Evolutionary conservation across 139 green algal species (phyloP).

Genomic region (Coelastrella sp.): DNA sequence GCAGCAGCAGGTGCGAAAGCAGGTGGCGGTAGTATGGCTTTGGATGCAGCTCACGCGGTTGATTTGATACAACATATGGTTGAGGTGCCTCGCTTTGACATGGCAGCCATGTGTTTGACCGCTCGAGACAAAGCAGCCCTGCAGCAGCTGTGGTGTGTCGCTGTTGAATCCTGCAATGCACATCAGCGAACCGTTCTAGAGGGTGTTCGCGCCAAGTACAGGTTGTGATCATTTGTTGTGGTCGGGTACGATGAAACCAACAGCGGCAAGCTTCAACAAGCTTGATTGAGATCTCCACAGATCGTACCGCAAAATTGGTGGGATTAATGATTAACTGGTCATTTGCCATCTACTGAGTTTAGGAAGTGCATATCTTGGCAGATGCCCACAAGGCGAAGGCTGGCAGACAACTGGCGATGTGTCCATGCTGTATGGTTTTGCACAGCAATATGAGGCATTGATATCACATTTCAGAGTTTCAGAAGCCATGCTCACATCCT

Average conservation of each 20-base stretch:
- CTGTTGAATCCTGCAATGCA: not conserved
- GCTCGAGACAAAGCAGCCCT: slow-evolving; percentile 49
- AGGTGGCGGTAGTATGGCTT: not conserved
- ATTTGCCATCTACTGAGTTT: no score
- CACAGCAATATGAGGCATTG: no score
- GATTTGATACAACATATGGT: slow-evolving; percentile 52
- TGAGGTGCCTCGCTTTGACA: slow-evolving; percentile 53
- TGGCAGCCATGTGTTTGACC: slow-evolving; percentile 61
- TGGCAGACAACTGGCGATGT: no score
- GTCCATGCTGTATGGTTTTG: no score
- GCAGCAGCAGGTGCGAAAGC: not conserved
- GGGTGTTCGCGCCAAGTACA: slow-evolving; percentile 39
- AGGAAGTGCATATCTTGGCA: no score
- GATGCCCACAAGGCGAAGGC: no score
- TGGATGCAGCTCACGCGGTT: slow-evolving; percentile 27
- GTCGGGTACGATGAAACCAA: not conserved
- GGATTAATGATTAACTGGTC: no score
- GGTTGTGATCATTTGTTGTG: slow-evolving; percentile 41
- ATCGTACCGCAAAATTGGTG: no score
- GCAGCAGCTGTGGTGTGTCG: slow-evolving; percentile 47
- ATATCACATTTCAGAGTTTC: no score
- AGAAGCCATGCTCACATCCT: no score
- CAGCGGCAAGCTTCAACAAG: not conserved
- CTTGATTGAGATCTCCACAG: no score
- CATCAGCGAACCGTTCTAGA: not conserved